Percentiles rank a stretch among this genome's conserved stretches.
These are phyloP conservation scores for Aspergillus clavatus DNA, from an alignment of 2,329 filamentous ascomycete species.

Conservation along the genomic window DNA sequence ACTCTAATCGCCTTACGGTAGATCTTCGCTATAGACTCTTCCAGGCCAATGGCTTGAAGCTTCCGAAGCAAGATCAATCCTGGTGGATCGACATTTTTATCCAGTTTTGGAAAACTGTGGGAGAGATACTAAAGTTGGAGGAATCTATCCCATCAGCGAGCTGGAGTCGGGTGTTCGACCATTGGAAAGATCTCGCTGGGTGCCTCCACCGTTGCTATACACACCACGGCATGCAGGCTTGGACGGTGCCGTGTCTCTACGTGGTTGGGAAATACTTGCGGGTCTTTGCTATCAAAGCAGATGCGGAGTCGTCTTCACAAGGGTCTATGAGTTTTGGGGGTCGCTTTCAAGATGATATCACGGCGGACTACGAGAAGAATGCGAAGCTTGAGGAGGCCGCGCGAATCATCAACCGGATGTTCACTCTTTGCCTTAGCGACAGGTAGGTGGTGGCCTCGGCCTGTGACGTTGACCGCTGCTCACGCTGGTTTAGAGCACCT, in stretches of 20 bases:
- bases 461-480: conserved; percentile 3
- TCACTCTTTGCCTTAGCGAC: conserved; percentile 83
- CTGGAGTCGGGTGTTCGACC: conserved; percentile 78
- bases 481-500: conserved; percentile 51
- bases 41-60: conserved; percentile 51
- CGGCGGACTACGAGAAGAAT: conserved; percentile 69
- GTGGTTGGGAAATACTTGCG: conserved; percentile 80
- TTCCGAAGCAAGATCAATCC: conserved; percentile 63
- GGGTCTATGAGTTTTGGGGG: conserved; percentile 45
- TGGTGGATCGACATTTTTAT: conserved; percentile 86
- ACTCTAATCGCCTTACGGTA: conserved; percentile 58
- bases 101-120: conserved; percentile 76
- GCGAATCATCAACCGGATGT: conserved; percentile 84
- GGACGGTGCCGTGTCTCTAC: conserved; percentile 91
- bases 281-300: conserved; percentile 84
- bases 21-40: conserved; percentile 69
- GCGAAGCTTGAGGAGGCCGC: conserved; percentile 88
- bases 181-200: conserved; percentile 81
- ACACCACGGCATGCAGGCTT: conserved; percentile 70
- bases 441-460: conserved; percentile 53
- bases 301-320: conserved; percentile 59
- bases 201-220: conserved; percentile 76
- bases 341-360: conserved; percentile 73
- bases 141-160: conserved; percentile 52
- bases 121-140: conserved; percentile 65